Evolutionary conservation across 345 rosid genomes (phyloP), one percentile per base, ranked within the genome.

Genomic region (Eucalyptus pauciflora): DNA sequence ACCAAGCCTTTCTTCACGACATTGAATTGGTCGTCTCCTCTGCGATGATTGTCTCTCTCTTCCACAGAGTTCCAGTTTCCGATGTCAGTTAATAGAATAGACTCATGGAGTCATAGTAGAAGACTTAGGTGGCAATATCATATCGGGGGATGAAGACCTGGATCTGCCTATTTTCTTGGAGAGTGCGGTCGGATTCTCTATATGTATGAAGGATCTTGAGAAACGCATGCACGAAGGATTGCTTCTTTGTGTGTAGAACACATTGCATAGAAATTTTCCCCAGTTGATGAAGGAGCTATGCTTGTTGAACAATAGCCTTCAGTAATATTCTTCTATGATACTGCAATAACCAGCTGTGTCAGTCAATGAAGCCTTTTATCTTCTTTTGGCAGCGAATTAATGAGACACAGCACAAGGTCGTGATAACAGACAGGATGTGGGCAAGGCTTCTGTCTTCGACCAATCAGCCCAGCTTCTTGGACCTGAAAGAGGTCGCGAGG

Each of bases 371-470:
- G 48, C 83, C 48, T 76, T 76, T 10, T 41, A 41, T 22, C 43
- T 86, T 52, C 58, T n/a, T 86, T 50, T 86, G 54, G 88, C 94
- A 95, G 97, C 93, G 94, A 20, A 90, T 94, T 48, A 96, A 91
- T 14, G 98, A 96, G 94, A 92, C 79, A 87, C 96, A 93, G 92
- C 90, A 93, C 94, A 88, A 93, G 89, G 96, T 95, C 31, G 95
- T 95, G 86, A 96, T 96, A 88, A 94, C 96, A 12, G 96, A 96
- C 90, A 93, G 97, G 88, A 95, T 95, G 96, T 96, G 98, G 98
- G 98, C 98, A 24, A 92, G 98, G 89, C 94, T 95, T 52, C 95
- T 95, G 29, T 94, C 95, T 48, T 94, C 97, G 56, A 95, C 98
- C n/a, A 91, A 94, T 86, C 98, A 96, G 91, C 98, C 98, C n/a